phyloP scores from a whole-genome alignment of 2,329 filamentous ascomycete species.

The Neofusicoccum laricinum region DNA sequence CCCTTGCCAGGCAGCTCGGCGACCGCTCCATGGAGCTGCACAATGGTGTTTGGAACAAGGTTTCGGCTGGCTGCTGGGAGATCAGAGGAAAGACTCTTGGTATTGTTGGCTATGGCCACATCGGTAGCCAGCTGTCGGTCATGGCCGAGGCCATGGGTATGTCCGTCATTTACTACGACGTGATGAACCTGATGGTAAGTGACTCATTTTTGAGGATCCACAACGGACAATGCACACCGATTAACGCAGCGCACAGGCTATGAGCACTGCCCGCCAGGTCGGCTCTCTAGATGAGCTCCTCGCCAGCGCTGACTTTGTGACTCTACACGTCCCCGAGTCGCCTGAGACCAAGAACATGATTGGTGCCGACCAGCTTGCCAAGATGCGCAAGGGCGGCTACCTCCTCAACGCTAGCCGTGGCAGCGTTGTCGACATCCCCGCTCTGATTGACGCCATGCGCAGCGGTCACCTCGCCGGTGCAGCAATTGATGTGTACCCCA shows the following conservation, averaged over 20 bases:
- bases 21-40: slow-evolving; percentile 95
- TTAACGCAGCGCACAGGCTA: slow-evolving; percentile 41
- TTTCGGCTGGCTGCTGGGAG: slow-evolving; percentile 95
- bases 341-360: slow-evolving; percentile 94
- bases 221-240: not conserved
- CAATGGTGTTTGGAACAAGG: slow-evolving; percentile 94
- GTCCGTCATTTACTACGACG: slow-evolving; percentile 96
- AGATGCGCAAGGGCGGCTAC: slow-evolving; percentile 93
- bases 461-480: slow-evolving; percentile 86
- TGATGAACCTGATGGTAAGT: slow-evolving; percentile 76
- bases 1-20: slow-evolving; percentile 83
- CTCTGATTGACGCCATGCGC: slow-evolving; percentile 82
- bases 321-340: slow-evolving; percentile 89
- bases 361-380: slow-evolving; percentile 69
- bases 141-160: slow-evolving; percentile 97
- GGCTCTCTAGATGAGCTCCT: slow-evolving; percentile 74
- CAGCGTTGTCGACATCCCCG: slow-evolving; percentile 89
- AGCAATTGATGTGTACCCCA: slow-evolving; percentile 93
- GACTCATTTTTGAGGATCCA: not conserved
- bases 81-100: slow-evolving; percentile 95
- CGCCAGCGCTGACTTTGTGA: slow-evolving; percentile 81
- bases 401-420: slow-evolving; percentile 95
- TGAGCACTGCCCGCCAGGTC: slow-evolving; percentile 85
- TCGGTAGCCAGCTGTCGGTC: slow-evolving; percentile 92
- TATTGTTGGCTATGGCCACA: slow-evolving; percentile 96